A percentile compares a stretch with the other conserved stretches of the same genome.
Evolutionary conservation across 164 flowering plant genomes (phyloP).

Genomic region (Pachysandra terminalis): DNA sequence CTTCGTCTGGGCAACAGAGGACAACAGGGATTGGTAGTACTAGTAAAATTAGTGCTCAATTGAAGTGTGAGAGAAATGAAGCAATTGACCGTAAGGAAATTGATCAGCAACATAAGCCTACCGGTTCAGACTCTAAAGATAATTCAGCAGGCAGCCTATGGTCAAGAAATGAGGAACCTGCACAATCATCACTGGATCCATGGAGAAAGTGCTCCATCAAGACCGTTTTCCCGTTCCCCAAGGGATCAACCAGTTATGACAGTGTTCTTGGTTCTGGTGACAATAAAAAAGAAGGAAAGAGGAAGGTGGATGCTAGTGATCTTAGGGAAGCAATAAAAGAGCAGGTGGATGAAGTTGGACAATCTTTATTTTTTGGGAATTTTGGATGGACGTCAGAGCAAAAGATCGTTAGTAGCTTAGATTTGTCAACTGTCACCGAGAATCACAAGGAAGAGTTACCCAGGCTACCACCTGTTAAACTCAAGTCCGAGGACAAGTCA

Average conservation of each 20-base stretch:
- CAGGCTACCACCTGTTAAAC: constrained; percentile 62
- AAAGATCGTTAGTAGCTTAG: not conserved
- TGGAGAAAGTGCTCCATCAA: constrained; percentile 21
- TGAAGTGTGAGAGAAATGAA: constrained; percentile 33
- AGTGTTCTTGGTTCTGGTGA: too few species aligned
- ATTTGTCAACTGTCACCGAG: constrained; percentile 32
- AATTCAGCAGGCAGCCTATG: constrained; percentile 28
- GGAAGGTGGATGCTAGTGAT: too few species aligned
- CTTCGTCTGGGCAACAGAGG: too few species aligned
- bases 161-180: too few species aligned
- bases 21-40: constrained; percentile 32
- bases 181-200: constrained; percentile 34
- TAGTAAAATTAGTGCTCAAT: constrained; percentile 37
- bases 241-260: too few species aligned
- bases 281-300: too few species aligned
- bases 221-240: too few species aligned
- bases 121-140: constrained; percentile 29
- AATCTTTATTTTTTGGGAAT: too few species aligned
- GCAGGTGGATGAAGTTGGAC: too few species aligned
- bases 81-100: constrained; percentile 34
- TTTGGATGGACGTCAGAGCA: too few species aligned
- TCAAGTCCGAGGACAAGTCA: constrained; percentile 65
- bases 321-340: too few species aligned
- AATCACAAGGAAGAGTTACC: constrained; percentile 59
- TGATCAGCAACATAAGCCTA: constrained; percentile 25